A percentile compares a stretch with the other conserved stretches of the same genome.
Conservation (phyloP, 192 early-diverging fungal species). For the Podila epigama region DNA sequence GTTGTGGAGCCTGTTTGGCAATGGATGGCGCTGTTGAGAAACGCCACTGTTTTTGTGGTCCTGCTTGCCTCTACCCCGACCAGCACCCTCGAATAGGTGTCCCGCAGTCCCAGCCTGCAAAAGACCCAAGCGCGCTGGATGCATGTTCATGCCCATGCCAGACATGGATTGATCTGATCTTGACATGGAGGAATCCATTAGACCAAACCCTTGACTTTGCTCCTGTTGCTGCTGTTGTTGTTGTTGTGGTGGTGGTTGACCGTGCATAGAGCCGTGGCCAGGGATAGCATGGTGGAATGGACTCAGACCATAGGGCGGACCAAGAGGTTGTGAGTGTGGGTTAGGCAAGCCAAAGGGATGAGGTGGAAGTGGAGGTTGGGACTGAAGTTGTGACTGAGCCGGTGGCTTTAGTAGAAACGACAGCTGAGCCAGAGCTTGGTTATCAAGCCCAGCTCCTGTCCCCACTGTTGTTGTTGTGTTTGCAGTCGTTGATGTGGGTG, state of each 20-base stretch:
- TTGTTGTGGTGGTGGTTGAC: not conserved
- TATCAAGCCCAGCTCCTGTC: not conserved
- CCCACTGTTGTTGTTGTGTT: no score
- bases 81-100: not conserved
- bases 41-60: no score
- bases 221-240: not conserved
- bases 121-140: not conserved
- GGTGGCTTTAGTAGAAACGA: not conserved
- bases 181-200: not conserved
- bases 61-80: no score
- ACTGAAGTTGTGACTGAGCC: not conserved
- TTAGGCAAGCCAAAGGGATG: no score
- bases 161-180: not conserved
- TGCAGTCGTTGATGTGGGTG: no score
- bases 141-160: constrained; percentile 5
- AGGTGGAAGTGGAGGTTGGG: not conserved
- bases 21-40: not conserved
- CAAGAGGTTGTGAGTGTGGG: not conserved
- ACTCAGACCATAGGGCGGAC: not conserved
- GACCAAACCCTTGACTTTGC: not conserved
- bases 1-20: not conserved
- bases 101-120: not conserved
- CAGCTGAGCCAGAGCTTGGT: not conserved
- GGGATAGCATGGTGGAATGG: no score
- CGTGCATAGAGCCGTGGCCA: no score